phyloP scores from a whole-genome alignment of 2,329 filamentous ascomycete genomes.

The Diatrype stigma region DNA sequence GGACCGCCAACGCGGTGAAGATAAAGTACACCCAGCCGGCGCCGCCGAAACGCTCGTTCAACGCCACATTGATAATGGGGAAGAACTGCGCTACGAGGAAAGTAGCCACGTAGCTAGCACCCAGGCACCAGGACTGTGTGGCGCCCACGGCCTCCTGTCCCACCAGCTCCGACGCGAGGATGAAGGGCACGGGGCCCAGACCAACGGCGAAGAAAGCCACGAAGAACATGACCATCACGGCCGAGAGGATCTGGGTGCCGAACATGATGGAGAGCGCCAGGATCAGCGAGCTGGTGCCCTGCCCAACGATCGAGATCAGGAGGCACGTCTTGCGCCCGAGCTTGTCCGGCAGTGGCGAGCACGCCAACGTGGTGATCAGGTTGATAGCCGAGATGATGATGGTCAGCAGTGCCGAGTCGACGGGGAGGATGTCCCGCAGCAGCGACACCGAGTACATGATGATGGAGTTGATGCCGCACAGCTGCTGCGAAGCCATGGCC shows the following conservation, averaged over 20 bases:
- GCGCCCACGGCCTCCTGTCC: slow-evolving; percentile 86
- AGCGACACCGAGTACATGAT: slow-evolving; percentile 98
- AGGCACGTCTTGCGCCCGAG: slow-evolving; percentile 85
- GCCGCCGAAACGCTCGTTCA: slow-evolving; percentile 61
- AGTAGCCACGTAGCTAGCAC: slow-evolving; percentile 83
- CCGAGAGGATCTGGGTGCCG: slow-evolving; percentile 69
- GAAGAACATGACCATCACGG: slow-evolving; percentile 76
- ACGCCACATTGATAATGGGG: slow-evolving; percentile 72
- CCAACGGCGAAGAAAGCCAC: slow-evolving; percentile 88
- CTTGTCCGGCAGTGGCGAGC: slow-evolving; percentile 80
- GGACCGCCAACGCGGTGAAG: slow-evolving; percentile 71
- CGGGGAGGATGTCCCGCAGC: slow-evolving; percentile 72
- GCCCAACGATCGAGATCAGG: slow-evolving; percentile 75
- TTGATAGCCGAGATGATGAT: slow-evolving; percentile 86
- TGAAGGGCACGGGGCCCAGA: slow-evolving; percentile 90
- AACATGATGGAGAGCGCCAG: slow-evolving; percentile 78
- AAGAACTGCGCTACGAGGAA: slow-evolving; percentile 95
- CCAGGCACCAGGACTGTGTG: slow-evolving; percentile 82
- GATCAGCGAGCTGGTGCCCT: slow-evolving; percentile 72
- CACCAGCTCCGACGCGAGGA: slow-evolving; percentile 86
- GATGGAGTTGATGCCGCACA: slow-evolving; percentile 93
- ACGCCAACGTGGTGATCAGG: slow-evolving; percentile 73
- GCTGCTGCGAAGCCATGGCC: slow-evolving; percentile 88
- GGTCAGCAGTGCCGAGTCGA: slow-evolving; percentile 78
- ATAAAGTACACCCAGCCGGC: slow-evolving; percentile 85